Conservation (phyloP, 345 rosid genomes). For the Rhodamnia argentea region DNA sequence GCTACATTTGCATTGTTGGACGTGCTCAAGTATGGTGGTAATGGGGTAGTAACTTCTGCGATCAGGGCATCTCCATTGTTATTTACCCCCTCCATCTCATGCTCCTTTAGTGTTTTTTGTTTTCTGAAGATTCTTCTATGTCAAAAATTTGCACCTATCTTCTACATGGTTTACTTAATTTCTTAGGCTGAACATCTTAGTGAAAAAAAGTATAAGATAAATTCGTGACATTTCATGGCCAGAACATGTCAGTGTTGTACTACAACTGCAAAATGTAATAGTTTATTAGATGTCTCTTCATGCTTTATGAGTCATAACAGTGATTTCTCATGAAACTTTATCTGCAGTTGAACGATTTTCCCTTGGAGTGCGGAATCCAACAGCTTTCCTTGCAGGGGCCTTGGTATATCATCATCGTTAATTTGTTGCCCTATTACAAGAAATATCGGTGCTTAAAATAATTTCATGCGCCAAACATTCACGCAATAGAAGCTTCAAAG, state of each 20-base stretch:
- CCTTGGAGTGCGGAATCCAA: constrained; percentile 78
- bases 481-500: neutral
- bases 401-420: constrained; percentile 33
- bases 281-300: neutral
- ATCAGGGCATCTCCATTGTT: neutral
- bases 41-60: neutral
- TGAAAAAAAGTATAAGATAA: neutral
- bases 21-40: neutral
- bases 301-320: neutral
- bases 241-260: neutral
- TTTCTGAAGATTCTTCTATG: neutral
- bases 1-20: neutral
- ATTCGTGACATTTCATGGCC: neutral
- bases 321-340: neutral
- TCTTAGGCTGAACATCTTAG: neutral
- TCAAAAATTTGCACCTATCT: neutral
- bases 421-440: neutral
- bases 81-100: neutral
- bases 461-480: neutral
- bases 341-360: constrained; percentile 84
- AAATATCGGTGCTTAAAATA: neutral
- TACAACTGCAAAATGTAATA: neutral
- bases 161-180: neutral
- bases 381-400: constrained; percentile 74
- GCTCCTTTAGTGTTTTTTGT: neutral